Percentiles rank a stretch among this genome's conserved stretches.
phyloP scores from a whole-genome alignment of 352 stramenopile genomes.

The Globisporangium echinulatum region DNA sequence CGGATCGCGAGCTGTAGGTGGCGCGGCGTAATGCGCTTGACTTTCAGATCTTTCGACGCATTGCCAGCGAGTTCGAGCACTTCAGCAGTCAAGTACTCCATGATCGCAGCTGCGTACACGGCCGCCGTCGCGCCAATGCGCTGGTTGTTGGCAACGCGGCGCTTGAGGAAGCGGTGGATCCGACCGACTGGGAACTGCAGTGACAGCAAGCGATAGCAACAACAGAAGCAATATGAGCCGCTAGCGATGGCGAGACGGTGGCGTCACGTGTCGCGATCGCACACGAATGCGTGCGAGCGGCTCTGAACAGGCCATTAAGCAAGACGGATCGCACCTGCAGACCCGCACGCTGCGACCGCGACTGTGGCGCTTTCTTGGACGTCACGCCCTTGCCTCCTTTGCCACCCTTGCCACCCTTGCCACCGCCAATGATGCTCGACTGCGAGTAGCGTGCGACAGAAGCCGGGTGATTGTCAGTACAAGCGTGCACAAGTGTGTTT shows the following conservation, averaged over 20 bases:
- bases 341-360: slow-evolving; percentile 95
- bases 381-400: slow-evolving; percentile 99
- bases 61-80: slow-evolving; percentile 99
- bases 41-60: slow-evolving; percentile 95
- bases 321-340: slow-evolving; percentile 80
- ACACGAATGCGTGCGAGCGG: not conserved
- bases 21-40: slow-evolving; percentile 98
- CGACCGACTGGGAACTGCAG: slow-evolving; percentile 97
- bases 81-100: slow-evolving; percentile 99
- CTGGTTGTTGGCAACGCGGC: slow-evolving; percentile 97
- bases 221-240: slow-evolving; percentile 2
- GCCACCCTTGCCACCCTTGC: slow-evolving; percentile 96
- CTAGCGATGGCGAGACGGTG: not conserved
- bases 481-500: too few relatives aligned
- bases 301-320: not conserved
- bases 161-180: slow-evolving; percentile 99
- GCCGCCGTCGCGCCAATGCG: slow-evolving; percentile 98
- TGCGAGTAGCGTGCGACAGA: slow-evolving; percentile 9
- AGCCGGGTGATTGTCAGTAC: not conserved
- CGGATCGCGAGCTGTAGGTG: slow-evolving; percentile 99
- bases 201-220: not conserved
- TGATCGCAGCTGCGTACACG: slow-evolving; percentile 99
- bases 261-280: too few relatives aligned
- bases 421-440: slow-evolving; percentile 87
- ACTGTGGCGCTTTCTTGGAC: slow-evolving; percentile 98